Base-by-base conservation (phyloP, 768 basidiomycete genomes). In the Heimioporus sp. region DNA sequence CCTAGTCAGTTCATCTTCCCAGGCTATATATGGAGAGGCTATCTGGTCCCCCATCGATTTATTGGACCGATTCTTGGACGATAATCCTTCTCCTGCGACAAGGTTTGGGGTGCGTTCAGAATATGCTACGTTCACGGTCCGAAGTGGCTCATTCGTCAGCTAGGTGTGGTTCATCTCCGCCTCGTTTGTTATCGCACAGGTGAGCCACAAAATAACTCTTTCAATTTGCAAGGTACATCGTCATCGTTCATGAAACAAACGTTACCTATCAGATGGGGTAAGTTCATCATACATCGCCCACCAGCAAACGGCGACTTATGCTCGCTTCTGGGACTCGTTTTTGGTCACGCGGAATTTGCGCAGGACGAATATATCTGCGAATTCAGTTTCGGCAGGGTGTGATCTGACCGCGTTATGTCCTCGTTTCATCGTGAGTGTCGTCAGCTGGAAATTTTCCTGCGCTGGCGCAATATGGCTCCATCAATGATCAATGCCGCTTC, bases 11-110 rank as follows among this genome's bases (percentile, higher is more conserved):
- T 90, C 89, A 1, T 86, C 87, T 17, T 86, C 86, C 17, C 75
- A 83, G 55, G 77, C 82, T 13, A 85, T 92, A 57, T 92, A 86
- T 59, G 87, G 86, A 20, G 82, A 85, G 56, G 80, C 84, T 13
- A 80, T 92, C 48, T 92, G 89, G 90, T 83, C 82, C 3, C 87
- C 88, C 3, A 78, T 92, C 60, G 84, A 87, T 59, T 72, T 90
- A 42, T 73, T 90, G 46, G 79, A 76, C 46, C 80, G 71, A 60
- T 89, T 90, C 69, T 72, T 91, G 53, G 85, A 90, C 56, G 77
- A 79, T 52, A 66, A 66, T 44, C 86, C 83, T 9, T 83, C 81
- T 15, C 65, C 74, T 48, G 81, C 83, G 24, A 89, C 87, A 9
- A 75, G 87, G 53, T 88, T 88, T 56, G 83, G 82, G 36, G 83